Percentiles rank a stretch among this genome's conserved stretches.
These are phyloP conservation scores for Penicillium sp. DNA, from an alignment of 2,329 filamentous ascomycete genomes.

Conservation along the genomic window DNA sequence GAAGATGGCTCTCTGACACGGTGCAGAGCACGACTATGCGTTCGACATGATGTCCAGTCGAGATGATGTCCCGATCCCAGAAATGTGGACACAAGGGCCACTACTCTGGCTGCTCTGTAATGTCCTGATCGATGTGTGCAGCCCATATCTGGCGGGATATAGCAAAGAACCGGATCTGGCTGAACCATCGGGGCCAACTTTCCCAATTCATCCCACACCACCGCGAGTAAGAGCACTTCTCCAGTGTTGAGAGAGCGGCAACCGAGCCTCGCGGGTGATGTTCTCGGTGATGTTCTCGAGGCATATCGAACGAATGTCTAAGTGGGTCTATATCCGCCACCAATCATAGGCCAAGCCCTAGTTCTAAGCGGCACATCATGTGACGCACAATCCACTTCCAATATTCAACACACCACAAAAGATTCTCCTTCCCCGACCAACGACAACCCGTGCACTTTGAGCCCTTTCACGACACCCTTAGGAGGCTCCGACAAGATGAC, in stretches of 20 bases:
- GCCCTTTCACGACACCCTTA: constrained; percentile 21
- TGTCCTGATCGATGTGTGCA: too few relatives aligned
- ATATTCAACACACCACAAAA: constrained; percentile 21
- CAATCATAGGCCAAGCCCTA: constrained; percentile 7
- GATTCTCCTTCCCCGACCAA: constrained; percentile 21
- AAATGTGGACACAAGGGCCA: too few relatives aligned
- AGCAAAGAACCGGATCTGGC: too few relatives aligned
- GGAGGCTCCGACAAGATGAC: constrained; percentile 24
- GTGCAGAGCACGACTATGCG: too few relatives aligned
- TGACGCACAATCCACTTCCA: constrained; percentile 25
- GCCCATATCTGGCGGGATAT: too few relatives aligned
- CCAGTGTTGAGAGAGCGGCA: not conserved
- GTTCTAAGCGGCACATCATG: constrained; percentile 22
- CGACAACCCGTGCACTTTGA: constrained; percentile 23
- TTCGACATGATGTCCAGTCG: too few relatives aligned
- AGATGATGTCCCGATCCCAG: too few relatives aligned
- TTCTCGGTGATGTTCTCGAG: not conserved
- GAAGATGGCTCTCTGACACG: too few relatives aligned
- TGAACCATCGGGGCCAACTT: too few relatives aligned
- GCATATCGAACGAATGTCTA: not conserved
- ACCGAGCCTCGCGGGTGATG: too few relatives aligned
- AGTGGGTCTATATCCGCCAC: not conserved
- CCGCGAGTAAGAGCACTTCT: not conserved
- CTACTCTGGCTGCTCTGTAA: too few relatives aligned
- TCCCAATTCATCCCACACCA: too few relatives aligned